A percentile compares a stretch with the other conserved stretches of the same genome.
These are phyloP conservation scores for Multifurca ochricompacta DNA, from an alignment of 768 basidiomycete genomes.

Conservation along the genomic window DNA sequence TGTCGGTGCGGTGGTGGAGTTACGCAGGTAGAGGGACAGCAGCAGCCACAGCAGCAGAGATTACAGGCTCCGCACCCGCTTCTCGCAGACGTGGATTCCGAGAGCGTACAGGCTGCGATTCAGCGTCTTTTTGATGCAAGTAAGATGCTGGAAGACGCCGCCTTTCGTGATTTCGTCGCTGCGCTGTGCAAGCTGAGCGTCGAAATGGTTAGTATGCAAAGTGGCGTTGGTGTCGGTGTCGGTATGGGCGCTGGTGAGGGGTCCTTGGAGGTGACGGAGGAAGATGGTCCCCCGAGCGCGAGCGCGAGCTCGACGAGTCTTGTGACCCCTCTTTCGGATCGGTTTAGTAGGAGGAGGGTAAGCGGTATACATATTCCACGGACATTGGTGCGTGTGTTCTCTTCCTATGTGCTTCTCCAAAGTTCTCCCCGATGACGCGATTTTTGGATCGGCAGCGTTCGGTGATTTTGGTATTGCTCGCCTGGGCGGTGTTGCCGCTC, in stretches of 20 bases:
- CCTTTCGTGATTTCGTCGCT: conserved; percentile 68
- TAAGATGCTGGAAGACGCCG: conserved; percentile 71
- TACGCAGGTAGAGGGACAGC: conserved; percentile 12
- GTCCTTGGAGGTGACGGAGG: conserved; percentile 22
- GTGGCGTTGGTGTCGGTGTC: conserved; percentile 26
- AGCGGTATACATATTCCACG: conserved; percentile 85
- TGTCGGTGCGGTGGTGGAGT: too few species aligned
- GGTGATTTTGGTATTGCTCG: conserved; percentile 93
- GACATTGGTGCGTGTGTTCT: conserved; percentile 49
- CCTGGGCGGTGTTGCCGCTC: conserved; percentile 66
- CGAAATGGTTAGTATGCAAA: conserved; percentile 91
- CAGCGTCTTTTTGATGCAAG: conserved; percentile 83
- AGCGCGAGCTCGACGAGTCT: conserved; percentile 30
- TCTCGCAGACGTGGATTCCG: conserved; percentile 65
- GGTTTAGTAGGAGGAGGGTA: conserved; percentile 51
- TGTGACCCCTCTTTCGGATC: conserved; percentile 36
- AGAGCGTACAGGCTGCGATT: conserved; percentile 64
- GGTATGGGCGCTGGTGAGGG: neutral
- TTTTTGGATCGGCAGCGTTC: conserved; percentile 41
- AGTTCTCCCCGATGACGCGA: neutral
- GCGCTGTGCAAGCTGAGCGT: conserved; percentile 81
- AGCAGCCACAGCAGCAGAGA: conserved; percentile 10
- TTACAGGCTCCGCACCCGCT: conserved; percentile 40
- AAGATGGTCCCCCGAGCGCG: conserved; percentile 32
- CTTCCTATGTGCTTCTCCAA: neutral